phyloP scores from a whole-genome alignment of 2,329 filamentous ascomycete genomes.

The Aureobasidium sp. region DNA sequence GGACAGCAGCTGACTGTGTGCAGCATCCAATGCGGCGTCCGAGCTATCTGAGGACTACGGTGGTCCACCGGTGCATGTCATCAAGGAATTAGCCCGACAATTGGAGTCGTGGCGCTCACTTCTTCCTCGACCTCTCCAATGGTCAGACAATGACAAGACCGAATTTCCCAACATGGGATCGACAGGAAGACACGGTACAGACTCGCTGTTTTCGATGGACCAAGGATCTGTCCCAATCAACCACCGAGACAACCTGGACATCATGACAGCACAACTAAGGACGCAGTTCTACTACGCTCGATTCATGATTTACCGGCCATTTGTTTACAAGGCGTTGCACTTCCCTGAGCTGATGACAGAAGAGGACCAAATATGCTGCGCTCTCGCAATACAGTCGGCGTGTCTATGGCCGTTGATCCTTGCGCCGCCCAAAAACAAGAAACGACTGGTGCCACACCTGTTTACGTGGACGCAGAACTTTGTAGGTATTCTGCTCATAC shows the following conservation, averaged over 20 bases:
- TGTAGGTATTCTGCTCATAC: conserved; percentile 50
- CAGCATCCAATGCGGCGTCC: conserved; percentile 22
- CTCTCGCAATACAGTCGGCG: conserved; percentile 50
- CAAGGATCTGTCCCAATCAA: conserved; percentile 38
- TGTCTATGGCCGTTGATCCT: conserved; percentile 55
- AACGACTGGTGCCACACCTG: conserved; percentile 51
- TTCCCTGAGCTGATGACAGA: conserved; percentile 47
- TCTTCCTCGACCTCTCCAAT: conserved; percentile 49
- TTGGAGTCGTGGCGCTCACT: conserved; percentile 53
- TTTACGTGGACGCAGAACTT: conserved; percentile 60
- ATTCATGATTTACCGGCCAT: conserved; percentile 52
- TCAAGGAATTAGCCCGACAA: conserved; percentile 48
- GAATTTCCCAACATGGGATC: conserved; percentile 33
- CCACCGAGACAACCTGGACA: conserved; percentile 49
- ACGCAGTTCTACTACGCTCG: conserved; percentile 55
- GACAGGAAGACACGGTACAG: conserved; percentile 22
- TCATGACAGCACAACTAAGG: conserved; percentile 51
- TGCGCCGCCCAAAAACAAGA: conserved; percentile 50
- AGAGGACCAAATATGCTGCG: conserved; percentile 50
- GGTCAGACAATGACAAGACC: conserved; percentile 48
- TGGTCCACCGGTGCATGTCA: conserved; percentile 36
- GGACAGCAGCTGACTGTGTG: not conserved
- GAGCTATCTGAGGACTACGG: conserved; percentile 30
- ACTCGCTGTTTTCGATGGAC: conserved; percentile 42
- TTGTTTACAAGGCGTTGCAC: conserved; percentile 54